These are phyloP conservation scores for Neurospora sp. DNA, from an alignment of 495 filamentous ascomycete species.

Conservation along the genomic window DNA sequence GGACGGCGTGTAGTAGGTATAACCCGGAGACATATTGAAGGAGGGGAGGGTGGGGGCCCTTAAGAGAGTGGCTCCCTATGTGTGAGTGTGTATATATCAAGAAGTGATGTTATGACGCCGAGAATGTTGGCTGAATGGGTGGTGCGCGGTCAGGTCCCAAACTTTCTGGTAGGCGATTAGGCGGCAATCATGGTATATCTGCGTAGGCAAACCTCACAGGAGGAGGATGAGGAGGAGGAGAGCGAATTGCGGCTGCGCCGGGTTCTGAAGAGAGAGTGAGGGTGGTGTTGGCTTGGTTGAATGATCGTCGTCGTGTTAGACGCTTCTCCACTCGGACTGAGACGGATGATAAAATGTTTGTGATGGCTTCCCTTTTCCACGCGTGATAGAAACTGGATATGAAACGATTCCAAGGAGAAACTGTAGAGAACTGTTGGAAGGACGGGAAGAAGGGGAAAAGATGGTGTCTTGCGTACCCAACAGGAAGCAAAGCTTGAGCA, in stretches of 20 bases:
- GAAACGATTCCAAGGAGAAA: background rate
- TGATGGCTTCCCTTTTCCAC: background rate
- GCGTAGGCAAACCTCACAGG: background rate
- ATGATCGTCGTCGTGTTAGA: background rate
- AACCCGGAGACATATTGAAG: conserved; percentile 24
- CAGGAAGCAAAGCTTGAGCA: background rate
- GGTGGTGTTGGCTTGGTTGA: background rate
- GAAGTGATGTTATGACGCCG: background rate
- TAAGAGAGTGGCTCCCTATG: background rate
- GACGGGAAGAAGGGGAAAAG: background rate
- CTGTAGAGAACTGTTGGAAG: background rate
- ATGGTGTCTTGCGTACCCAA: background rate
- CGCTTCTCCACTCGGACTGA: background rate
- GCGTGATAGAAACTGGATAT: background rate
- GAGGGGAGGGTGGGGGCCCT: conserved; percentile 2
- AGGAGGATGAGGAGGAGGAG: background rate
- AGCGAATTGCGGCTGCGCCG: conserved; percentile 5
- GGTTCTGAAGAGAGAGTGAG: background rate
- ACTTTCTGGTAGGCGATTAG: conserved; percentile 4
- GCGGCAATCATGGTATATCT: conserved; percentile 14
- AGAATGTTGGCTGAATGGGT: conserved; percentile 2
- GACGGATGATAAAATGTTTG: background rate
- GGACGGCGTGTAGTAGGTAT: conserved; percentile 19
- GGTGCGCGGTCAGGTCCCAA: conserved; percentile 8
- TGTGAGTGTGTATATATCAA: conserved; percentile 12